Evolutionary conservation across 2,329 filamentous ascomycete genomes (phyloP), one percentile per base, ranked within the genome.

Genomic region (Aspergillus pseudoterreus): DNA sequence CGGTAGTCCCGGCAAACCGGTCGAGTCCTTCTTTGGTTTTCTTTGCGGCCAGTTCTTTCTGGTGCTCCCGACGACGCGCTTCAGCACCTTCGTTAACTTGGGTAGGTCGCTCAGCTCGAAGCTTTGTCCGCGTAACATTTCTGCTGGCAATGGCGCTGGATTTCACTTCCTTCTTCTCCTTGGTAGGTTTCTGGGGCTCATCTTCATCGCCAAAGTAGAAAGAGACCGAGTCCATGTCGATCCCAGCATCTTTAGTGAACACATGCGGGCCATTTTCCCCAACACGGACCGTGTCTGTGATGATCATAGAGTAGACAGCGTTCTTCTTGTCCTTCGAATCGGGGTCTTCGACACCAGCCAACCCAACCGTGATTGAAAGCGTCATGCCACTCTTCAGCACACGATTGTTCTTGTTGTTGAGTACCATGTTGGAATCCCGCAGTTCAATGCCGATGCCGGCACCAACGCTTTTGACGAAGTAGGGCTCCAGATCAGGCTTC

Each of bases 171-270:
- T 95, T 95, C 61, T 81, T 78, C 65, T 94, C 95, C n/a, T 90
- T 88, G 9, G 88, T 82, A 30, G 89, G 88, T 69, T 90, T 85
- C 57, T 90, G 84, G 60, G 95, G 89, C 66, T 77, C 75, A 57
- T 95, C 90, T 55, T 96, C 91, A 61, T 97, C 92, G 67, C 96
- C 95, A 78, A 99, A 99, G 75, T 96, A 97, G 78, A 99, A 99
- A 0, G 92, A 96, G 36, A 92, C 92, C 4, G 91, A 91, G 64
- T 97, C 94, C 53, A 95, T 83, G 65, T 96, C 92, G 24, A 89
- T 88, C 2, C 92, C 86, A 0, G 92, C 92, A 67, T 96, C 92
- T 53, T 90, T 91, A 15, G 94, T 99, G 74, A 99, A 97, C 24
- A 96, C 85, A 30, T 95, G 90, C 32, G 74, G 75, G 4, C 77